These are phyloP conservation scores for Centaurea solstitialis DNA, from an alignment of 129 eudicot species.

Conservation along the genomic window DNA sequence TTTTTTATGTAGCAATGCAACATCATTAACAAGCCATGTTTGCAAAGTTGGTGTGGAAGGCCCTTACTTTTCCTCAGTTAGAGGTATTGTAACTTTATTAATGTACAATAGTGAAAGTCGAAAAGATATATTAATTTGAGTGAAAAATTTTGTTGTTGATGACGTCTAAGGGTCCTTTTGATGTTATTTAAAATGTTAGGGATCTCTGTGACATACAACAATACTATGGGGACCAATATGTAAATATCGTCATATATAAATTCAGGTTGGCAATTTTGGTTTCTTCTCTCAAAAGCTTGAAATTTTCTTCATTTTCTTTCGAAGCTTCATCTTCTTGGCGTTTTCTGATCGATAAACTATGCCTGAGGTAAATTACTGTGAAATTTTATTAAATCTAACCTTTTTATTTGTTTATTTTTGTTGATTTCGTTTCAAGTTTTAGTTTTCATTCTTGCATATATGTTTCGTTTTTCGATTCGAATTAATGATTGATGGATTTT, in stretches of 20 bases:
- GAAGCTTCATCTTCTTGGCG: neutral
- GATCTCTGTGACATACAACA: neutral
- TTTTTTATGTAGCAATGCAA: no score
- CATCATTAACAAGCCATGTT: no score
- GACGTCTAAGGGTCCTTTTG: neutral
- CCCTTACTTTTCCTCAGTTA: no score
- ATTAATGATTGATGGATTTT: neutral
- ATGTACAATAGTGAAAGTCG: no score
- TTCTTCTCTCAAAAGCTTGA: slow-evolving; percentile 9
- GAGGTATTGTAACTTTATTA: no score
- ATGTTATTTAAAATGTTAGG: neutral
- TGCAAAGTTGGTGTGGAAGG: no score
- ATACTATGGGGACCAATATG: neutral
- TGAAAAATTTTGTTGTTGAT: neutral
- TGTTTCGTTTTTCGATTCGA: neutral
- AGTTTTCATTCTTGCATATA: neutral
- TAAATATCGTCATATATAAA: neutral
- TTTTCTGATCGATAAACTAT: slow-evolving; percentile 6
- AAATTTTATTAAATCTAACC: neutral
- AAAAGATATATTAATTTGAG: no score
- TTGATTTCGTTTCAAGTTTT: neutral
- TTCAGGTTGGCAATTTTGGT: neutral
- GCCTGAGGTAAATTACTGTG: slow-evolving; percentile 26
- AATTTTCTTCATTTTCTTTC: slow-evolving; percentile 2
- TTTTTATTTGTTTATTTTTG: neutral